A percentile compares a stretch with the other conserved stretches of the same genome.
Evolutionary conservation across 2,329 filamentous ascomycete genomes (phyloP).

Genomic region (Sphaerulina musiva): DNA sequence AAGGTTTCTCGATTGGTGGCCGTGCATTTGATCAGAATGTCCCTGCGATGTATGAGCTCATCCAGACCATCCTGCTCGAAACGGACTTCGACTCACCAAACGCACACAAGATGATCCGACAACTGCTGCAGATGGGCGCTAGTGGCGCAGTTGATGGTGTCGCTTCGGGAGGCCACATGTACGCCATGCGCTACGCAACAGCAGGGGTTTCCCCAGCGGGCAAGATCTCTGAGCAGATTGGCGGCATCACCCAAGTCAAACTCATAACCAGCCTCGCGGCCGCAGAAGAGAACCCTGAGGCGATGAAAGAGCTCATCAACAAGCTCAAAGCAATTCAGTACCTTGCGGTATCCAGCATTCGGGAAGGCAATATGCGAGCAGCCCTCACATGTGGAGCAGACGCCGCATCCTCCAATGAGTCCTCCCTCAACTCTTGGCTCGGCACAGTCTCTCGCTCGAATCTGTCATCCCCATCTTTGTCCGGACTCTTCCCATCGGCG

Average conservation of each 20-base stretch:
- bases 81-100: slow-evolving; percentile 84
- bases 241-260: slow-evolving; percentile 83
- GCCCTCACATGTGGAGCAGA: slow-evolving; percentile 81
- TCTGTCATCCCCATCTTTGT: slow-evolving; percentile 1
- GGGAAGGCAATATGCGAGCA: slow-evolving; percentile 59
- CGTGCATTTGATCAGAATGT: slow-evolving; percentile 87
- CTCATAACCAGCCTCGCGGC: slow-evolving; percentile 72
- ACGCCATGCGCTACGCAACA: slow-evolving; percentile 76
- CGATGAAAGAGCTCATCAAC: slow-evolving; percentile 51
- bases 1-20: slow-evolving; percentile 78
- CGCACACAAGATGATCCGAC: slow-evolving; percentile 73
- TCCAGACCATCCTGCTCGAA: slow-evolving; percentile 72
- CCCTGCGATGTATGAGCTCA: slow-evolving; percentile 79
- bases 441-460: slow-evolving; percentile 24
- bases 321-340: slow-evolving; percentile 82
- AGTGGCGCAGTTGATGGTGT: slow-evolving; percentile 89
- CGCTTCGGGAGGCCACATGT: slow-evolving; percentile 82
- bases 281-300: slow-evolving; percentile 64
- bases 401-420: slow-evolving; percentile 63
- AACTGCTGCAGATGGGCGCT: slow-evolving; percentile 77
- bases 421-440: slow-evolving; percentile 65
- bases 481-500: slow-evolving; percentile 10
- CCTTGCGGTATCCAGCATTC: slow-evolving; percentile 60
- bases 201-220: slow-evolving; percentile 67
- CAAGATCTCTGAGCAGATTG: slow-evolving; percentile 73